phyloP scores from a whole-genome alignment of 1,284 basidiomycete genomes.

The Ganoderma multipileum region DNA sequence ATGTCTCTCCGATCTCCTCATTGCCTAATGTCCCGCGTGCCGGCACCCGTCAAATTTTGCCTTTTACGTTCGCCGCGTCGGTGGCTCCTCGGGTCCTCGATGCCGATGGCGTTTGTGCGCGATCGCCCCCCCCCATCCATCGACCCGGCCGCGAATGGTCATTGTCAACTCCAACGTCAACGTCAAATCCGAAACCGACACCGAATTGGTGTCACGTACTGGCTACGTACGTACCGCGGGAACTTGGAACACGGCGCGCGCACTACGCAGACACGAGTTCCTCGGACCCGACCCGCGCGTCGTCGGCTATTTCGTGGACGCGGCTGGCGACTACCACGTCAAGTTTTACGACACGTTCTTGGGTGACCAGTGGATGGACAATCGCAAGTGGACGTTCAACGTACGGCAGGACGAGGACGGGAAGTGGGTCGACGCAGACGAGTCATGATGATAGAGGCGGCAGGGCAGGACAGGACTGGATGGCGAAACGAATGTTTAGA shows the following conservation, averaged over 20 bases:
- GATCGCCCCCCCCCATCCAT: background rate
- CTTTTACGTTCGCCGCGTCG: background rate
- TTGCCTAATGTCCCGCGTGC: background rate
- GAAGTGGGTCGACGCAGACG: slow-evolving; percentile 38
- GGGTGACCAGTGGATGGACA: slow-evolving; percentile 51
- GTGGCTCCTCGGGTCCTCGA: background rate
- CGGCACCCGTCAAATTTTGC: background rate
- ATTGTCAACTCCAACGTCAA: background rate
- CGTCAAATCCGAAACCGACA: background rate
- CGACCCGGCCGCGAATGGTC: background rate
- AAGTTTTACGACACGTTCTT: slow-evolving; percentile 53
- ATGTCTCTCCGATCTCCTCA: background rate
- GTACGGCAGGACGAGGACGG: slow-evolving; percentile 42
- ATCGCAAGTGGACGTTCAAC: slow-evolving; percentile 48
- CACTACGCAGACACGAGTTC: slow-evolving; percentile 46
- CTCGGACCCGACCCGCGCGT: slow-evolving; percentile 51
- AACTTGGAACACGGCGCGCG: background rate
- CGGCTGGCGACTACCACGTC: slow-evolving; percentile 46
- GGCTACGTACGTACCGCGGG: background rate
- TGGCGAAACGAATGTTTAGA: background rate
- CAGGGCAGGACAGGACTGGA: background rate
- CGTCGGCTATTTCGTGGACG: slow-evolving; percentile 48
- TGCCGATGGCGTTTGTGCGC: slow-evolving; percentile 1
- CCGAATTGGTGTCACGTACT: background rate
- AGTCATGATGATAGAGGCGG: background rate